These are phyloP conservation scores for Boletus smithii DNA, from an alignment of 1,284 basidiomycete genomes.

Conservation along the genomic window DNA sequence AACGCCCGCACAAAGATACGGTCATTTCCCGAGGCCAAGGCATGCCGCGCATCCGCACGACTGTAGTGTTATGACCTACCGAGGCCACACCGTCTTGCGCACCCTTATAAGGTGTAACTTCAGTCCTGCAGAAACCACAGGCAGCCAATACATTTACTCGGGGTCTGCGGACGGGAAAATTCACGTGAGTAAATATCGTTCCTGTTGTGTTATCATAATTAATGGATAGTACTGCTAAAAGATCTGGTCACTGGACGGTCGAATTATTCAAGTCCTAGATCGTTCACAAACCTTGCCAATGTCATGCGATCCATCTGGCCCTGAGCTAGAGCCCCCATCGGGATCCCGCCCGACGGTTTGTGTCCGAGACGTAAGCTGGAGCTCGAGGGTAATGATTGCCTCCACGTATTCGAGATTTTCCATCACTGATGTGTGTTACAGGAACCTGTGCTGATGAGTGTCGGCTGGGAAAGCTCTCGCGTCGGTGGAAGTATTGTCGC, in stretches of 20 bases:
- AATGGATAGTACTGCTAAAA: slow-evolving; percentile 34
- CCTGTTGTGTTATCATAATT: neutral
- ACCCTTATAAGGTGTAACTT: slow-evolving; percentile 97
- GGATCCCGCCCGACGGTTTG: slow-evolving; percentile 42
- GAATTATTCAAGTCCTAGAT: slow-evolving; percentile 80
- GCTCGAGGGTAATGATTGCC: slow-evolving; percentile 51
- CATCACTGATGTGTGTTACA: slow-evolving; percentile 29
- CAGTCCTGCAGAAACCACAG: slow-evolving; percentile 88
- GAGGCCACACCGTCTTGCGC: slow-evolving; percentile 88
- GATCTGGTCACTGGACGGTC: slow-evolving; percentile 95
- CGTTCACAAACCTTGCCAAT: slow-evolving; percentile 75
- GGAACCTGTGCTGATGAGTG: slow-evolving; percentile 90
- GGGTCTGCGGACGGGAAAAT: slow-evolving; percentile 82
- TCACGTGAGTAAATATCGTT: slow-evolving; percentile 53
- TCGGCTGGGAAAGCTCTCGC: slow-evolving; percentile 75
- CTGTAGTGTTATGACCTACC: slow-evolving; percentile 93
- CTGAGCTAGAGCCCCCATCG: slow-evolving; percentile 39
- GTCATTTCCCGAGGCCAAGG: slow-evolving; percentile 63
- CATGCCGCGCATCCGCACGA: slow-evolving; percentile 79
- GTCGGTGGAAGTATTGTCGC: slow-evolving; percentile 85
- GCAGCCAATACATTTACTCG: slow-evolving; percentile 90
- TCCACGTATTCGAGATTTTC: neutral
- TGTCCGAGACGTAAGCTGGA: slow-evolving; percentile 93
- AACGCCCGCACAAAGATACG: slow-evolving; percentile 44
- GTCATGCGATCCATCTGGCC: slow-evolving; percentile 59